Evolutionary conservation across 768 basidiomycete species (phyloP), one percentile per base, ranked within the genome.

Genomic region (Tephrocybe sp.): DNA sequence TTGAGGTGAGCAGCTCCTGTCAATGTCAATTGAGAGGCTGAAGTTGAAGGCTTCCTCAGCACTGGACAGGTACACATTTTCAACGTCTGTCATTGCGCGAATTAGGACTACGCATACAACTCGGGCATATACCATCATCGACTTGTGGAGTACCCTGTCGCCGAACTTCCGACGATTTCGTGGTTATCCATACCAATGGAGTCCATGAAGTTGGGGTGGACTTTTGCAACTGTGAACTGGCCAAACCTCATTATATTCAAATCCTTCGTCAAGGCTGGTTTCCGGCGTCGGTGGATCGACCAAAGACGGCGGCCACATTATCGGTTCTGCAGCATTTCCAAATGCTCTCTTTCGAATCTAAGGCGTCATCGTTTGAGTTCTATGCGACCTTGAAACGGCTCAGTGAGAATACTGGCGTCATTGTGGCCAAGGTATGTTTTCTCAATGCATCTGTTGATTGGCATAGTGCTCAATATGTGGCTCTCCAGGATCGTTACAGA

Each of bases 241-340:
- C 48, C 4, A 25, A 43, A 11, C 41, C 12, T 5, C 52, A 54
- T 12, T 39, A 49, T 2, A 49, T 47, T 2, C 70, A 74, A 40
- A 61, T 74, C 0, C 62, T 75, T 1, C 59, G 61, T 4, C 45
- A 47, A 21, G 37, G 56, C 0, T 46, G 56, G n/a, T 65, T 45
- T 30, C 67, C 68, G 10, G 60, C 59, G 9, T 64, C 65, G 7
- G 47, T 53, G 0, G 38, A 23, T 2, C 27, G 55, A 13, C 66
- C 63, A 1, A 60, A 62, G 37, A 59, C 65, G 2, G 62, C 61
- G 9, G 61, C 67, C 3, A 63, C 66, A 8, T 61, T 67, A 33
- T 33, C 25, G 1, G 47, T 64, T 10, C 55, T 69, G 3, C 45
- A 64, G 5, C 49, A 43, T 4, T 66, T 61, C 45, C 58, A 67